Percentiles rank a stretch among this genome's conserved stretches.
These are phyloP conservation scores for Trametes polyzona DNA, from an alignment of 1,284 basidiomycete genomes.

Conservation along the genomic window DNA sequence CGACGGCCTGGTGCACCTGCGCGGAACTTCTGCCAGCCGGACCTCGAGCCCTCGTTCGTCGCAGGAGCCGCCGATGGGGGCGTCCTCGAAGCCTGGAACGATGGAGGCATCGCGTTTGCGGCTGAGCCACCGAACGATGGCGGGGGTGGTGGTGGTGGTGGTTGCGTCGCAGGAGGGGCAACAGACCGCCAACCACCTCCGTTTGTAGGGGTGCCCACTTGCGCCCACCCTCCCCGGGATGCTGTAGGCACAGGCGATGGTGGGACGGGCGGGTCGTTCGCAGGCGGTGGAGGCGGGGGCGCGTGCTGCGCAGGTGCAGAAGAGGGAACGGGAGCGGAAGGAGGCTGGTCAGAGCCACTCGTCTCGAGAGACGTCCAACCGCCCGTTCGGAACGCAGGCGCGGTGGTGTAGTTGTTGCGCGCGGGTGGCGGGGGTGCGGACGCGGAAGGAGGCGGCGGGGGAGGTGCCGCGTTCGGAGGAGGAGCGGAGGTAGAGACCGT, in stretches of 20 bases:
- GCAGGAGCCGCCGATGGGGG: constrained; percentile 2
- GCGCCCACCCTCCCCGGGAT: constrained; percentile 15
- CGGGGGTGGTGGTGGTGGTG: constrained; percentile 1
- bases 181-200: constrained; percentile 8
- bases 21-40: constrained; percentile 62
- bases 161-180: not conserved
- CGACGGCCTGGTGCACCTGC: constrained; percentile 33
- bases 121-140: constrained; percentile 2
- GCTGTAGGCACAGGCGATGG: constrained; percentile 21
- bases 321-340: constrained; percentile 9
- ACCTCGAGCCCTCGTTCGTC: constrained; percentile 32
- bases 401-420: constrained; percentile 23
- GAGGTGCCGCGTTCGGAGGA: constrained; percentile 25
- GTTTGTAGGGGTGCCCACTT: not conserved
- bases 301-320: constrained; percentile 11
- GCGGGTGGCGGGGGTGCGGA: constrained; percentile 21
- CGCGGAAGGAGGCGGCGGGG: constrained; percentile 23
- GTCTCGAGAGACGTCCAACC: constrained; percentile 68
- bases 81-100: not conserved
- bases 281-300: constrained; percentile 32
- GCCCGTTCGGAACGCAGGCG: constrained; percentile 55
- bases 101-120: constrained; percentile 8
- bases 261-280: constrained; percentile 25
- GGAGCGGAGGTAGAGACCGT: constrained; percentile 19
- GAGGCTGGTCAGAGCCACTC: constrained; percentile 29